phyloP scores from a whole-genome alignment of 345 rosid genomes.

The Garcia nutans region DNA sequence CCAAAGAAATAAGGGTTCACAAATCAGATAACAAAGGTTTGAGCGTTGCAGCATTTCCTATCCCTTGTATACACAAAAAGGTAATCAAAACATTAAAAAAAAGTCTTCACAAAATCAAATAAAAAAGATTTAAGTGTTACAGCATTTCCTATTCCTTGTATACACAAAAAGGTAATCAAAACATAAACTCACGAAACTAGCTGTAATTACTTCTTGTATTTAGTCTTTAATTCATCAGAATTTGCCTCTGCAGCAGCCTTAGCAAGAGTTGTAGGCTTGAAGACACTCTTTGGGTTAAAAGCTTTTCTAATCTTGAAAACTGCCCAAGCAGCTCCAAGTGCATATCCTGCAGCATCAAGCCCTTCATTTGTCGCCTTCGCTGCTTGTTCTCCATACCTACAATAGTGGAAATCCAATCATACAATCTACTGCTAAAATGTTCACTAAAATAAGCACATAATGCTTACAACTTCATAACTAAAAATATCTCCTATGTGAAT shows the following conservation, averaged over 20 bases:
- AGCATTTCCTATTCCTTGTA: neutral
- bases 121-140: too few species aligned
- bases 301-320: conserved; percentile 90
- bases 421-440: neutral
- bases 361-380: conserved; percentile 68
- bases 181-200: neutral
- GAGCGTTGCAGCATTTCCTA: neutral
- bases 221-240: conserved; percentile 42
- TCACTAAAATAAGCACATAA: neutral
- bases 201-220: conserved; percentile 29
- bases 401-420: conserved; percentile 4
- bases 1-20: neutral
- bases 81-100: neutral
- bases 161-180: neutral
- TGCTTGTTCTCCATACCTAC: conserved; percentile 82
- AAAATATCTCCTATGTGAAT: neutral
- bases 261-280: conserved; percentile 65
- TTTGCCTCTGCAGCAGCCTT: conserved; percentile 61
- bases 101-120: too few species aligned
- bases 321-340: conserved; percentile 88
- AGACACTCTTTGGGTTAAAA: conserved; percentile 67
- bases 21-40: neutral
- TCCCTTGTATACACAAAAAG: neutral
- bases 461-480: neutral
- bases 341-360: conserved; percentile 86